phyloP scores from a whole-genome alignment of 139 green algal species.

The Monoraphidium neglectum region DNA sequence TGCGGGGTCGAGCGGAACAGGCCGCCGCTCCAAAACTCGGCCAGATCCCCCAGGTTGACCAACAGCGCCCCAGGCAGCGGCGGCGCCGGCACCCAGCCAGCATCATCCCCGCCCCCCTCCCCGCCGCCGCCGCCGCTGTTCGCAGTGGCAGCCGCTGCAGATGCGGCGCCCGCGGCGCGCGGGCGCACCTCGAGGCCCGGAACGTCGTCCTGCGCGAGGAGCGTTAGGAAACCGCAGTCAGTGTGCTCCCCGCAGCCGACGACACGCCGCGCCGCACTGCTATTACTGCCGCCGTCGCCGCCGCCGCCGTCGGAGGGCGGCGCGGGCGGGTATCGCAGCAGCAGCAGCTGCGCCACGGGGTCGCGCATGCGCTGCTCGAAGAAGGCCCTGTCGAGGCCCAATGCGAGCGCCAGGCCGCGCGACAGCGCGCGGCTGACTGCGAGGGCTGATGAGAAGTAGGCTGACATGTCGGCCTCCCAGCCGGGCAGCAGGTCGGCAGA shows the following conservation, averaged over 20 bases:
- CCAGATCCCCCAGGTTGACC: constrained; percentile 50
- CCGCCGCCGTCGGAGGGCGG: background rate
- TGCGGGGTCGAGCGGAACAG: constrained; percentile 35
- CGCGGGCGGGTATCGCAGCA: constrained; percentile 30
- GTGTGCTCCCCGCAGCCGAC: background rate
- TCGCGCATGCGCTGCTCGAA: constrained; percentile 23
- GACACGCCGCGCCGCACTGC: background rate
- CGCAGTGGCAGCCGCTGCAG: too few species aligned
- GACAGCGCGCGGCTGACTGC: constrained; percentile 11
- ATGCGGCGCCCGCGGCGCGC: background rate
- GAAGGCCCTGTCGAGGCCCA: constrained; percentile 20
- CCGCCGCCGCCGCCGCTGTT: too few species aligned
- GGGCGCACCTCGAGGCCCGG: constrained; percentile 35
- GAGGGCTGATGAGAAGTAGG: constrained; percentile 15
- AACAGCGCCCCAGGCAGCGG: constrained; percentile 25
- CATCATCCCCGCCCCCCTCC: too few species aligned
- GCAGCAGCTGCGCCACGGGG: constrained; percentile 35
- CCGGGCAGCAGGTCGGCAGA: constrained; percentile 11
- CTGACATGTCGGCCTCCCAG: constrained; percentile 9
- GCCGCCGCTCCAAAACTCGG: constrained; percentile 25
- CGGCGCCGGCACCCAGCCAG: constrained; percentile 26
- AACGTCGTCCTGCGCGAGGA: constrained; percentile 34
- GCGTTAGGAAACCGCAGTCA: constrained; percentile 32
- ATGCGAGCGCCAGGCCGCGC: constrained; percentile 23
- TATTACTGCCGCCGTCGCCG: background rate